Evolutionary conservation across 2,329 filamentous ascomycete genomes (phyloP).

Genomic region (Ascochyta lentis): DNA sequence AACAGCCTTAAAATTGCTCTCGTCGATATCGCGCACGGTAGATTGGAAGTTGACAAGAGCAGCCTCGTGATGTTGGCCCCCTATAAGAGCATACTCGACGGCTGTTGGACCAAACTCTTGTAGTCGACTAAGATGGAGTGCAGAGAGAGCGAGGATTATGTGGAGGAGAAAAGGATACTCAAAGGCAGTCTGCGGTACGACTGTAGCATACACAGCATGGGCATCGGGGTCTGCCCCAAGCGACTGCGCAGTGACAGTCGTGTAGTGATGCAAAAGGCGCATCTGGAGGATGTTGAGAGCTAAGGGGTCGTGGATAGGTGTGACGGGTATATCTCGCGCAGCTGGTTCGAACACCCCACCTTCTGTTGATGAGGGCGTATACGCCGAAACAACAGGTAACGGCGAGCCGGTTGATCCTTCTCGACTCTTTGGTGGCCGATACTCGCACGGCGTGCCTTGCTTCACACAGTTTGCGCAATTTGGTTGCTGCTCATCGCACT

Average conservation of each 20-base stretch:
- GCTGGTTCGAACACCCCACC: conserved; percentile 10
- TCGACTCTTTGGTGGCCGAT: conserved; percentile 24
- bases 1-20: conserved; percentile 50
- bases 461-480: conserved; percentile 42
- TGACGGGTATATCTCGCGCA: neutral
- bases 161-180: conserved; percentile 55
- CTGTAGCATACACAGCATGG: conserved; percentile 26
- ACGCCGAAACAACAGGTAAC: conserved; percentile 11
- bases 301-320: conserved; percentile 1
- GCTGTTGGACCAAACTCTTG: conserved; percentile 21
- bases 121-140: conserved; percentile 52
- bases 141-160: conserved; percentile 52
- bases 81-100: conserved; percentile 25
- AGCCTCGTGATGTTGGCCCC: conserved; percentile 31
- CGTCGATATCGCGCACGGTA: conserved; percentile 41
- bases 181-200: conserved; percentile 47
- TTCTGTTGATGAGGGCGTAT: conserved; percentile 25
- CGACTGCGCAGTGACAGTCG: conserved; percentile 35
- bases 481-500: conserved; percentile 44
- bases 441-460: conserved; percentile 40
- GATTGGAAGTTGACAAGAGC: conserved; percentile 29
- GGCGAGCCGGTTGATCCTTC: conserved; percentile 25
- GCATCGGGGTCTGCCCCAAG: conserved; percentile 26
- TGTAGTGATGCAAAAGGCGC: conserved; percentile 43
- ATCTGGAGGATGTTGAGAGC: conserved; percentile 33